Evolutionary conservation across 768 basidiomycete species (phyloP), one percentile per base, ranked within the genome.

Genomic region (Phylloporus arenicola): DNA sequence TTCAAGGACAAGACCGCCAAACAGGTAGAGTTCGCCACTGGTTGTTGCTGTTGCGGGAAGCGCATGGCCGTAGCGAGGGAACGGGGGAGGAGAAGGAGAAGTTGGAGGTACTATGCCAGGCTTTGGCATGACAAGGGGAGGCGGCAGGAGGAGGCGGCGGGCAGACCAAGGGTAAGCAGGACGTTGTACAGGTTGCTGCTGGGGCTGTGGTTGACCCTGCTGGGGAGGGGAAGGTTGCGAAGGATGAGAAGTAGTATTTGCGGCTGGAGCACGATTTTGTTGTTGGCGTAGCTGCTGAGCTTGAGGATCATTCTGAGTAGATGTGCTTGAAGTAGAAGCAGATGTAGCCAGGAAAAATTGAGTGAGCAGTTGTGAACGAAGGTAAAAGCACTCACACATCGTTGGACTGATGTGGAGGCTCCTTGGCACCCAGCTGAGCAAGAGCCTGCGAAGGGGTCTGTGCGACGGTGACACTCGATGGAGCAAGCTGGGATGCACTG

Each of bases 1-100:
- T 64, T 98, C 95, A 34, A 87, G 81, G 14, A 98, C 93, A 52
- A 99, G 86, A 55, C 96, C 96, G 54, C 96, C 96, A 57, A 99
- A 99, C 54, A 99, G 78, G 70, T 92, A 94, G 55, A 99, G 83
- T 59, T 98, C 93, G 8, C 96, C 96, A 6, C 75, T 77, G n/a
- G 79, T 64, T 20, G 84, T 86, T 2, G 89, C 80, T 8, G 77
- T 79, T 6, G 87, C 79, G 9, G 93, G 93, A 6, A 97, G 80
- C 12, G 94, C 86, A 64, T 96, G 91, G 22, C 95, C 96, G 64
- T 98, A 99, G 37, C 95, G 84, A 22, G 96, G 95, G 68, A 98
- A 98, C 0, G 95, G 95, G 2, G 86, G 84, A 0, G 90, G 86
- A 0, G 91, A 92, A 2, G 84, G 82, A 1, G 80, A 72, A 0